Conservation (phyloP, 1,284 basidiomycete species). For the Sanghuangporus weigelae region DNA sequence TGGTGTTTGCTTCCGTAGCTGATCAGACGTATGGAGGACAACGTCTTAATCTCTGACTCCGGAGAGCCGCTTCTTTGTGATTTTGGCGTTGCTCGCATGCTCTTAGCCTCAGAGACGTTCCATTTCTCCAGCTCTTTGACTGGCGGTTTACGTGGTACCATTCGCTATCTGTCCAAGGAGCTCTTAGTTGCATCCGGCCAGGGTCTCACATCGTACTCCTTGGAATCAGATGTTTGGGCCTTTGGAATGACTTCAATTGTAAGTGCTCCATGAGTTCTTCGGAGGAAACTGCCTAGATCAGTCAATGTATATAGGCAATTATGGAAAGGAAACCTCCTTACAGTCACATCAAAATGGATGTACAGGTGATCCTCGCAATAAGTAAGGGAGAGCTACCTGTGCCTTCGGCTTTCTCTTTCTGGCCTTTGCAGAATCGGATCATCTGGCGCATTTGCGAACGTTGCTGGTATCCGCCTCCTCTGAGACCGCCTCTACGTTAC, state of each 20-base stretch:
- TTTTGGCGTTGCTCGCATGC: constrained; percentile 5
- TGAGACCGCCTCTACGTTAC: no score
- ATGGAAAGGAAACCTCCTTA: neutral
- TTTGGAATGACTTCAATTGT: constrained; percentile 13
- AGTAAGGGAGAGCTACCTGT: neutral
- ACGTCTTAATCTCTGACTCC: constrained; percentile 2
- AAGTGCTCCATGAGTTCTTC: neutral
- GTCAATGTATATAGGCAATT: neutral
- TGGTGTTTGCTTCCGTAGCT: no score
- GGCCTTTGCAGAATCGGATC: neutral
- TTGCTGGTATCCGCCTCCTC: neutral
- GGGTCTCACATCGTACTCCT: neutral
- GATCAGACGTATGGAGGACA: neutral
- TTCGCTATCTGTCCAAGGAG: neutral
- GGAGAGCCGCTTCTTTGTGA: neutral
- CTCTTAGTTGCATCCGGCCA: neutral
- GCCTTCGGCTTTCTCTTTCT: neutral
- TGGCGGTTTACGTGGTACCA: neutral
- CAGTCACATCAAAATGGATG: neutral
- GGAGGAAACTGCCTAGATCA: no score
- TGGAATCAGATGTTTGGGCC: constrained; percentile 8
- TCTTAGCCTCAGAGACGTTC: neutral
- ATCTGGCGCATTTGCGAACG: neutral
- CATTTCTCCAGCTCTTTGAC: neutral
- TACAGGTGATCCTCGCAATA: constrained; percentile 3